These are phyloP conservation scores for Lyophyllum semitale DNA, from an alignment of 768 basidiomycete genomes.

Conservation along the genomic window DNA sequence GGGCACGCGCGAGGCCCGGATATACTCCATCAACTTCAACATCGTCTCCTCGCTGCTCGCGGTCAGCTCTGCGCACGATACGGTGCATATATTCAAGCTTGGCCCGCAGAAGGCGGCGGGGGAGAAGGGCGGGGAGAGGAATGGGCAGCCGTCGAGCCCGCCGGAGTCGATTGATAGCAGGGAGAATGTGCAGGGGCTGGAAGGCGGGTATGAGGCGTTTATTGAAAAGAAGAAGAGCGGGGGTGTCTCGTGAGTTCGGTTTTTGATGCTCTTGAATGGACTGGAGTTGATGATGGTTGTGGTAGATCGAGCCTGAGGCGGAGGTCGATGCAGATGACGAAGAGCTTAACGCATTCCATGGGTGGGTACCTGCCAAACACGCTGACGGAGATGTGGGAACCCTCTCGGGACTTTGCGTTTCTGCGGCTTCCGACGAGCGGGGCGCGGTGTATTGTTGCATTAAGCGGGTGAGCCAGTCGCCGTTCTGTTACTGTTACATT, in stretches of 20 bases:
- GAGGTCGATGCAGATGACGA: conserved; percentile 74
- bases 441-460: conserved; percentile 82
- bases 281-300: conserved; percentile 3
- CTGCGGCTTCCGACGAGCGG: conserved; percentile 79
- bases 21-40: conserved; percentile 86
- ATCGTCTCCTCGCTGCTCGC: conserved; percentile 79
- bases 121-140: conserved; percentile 13
- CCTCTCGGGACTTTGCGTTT: conserved; percentile 91
- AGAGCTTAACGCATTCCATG: conserved; percentile 73
- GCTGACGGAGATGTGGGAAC: conserved; percentile 96
- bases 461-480: conserved; percentile 72
- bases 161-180: conserved; percentile 49
- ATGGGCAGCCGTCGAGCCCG: conserved; percentile 49
- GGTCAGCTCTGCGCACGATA: conserved; percentile 90
- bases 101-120: conserved; percentile 30
- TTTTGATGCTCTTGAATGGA: neutral
- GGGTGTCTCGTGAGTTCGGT: conserved; percentile 55
- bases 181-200: conserved; percentile 59
- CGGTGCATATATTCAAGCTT: conserved; percentile 95
- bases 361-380: conserved; percentile 88
- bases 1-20: conserved; percentile 83
- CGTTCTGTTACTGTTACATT: neutral
- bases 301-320: conserved; percentile 56
- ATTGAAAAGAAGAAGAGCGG: conserved; percentile 73
- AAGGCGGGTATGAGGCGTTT: conserved; percentile 85